Percentiles rank a stretch among this genome's conserved stretches.
phyloP scores from a whole-genome alignment of 2,329 filamentous ascomycete species.

The Ascochyta pisi region DNA sequence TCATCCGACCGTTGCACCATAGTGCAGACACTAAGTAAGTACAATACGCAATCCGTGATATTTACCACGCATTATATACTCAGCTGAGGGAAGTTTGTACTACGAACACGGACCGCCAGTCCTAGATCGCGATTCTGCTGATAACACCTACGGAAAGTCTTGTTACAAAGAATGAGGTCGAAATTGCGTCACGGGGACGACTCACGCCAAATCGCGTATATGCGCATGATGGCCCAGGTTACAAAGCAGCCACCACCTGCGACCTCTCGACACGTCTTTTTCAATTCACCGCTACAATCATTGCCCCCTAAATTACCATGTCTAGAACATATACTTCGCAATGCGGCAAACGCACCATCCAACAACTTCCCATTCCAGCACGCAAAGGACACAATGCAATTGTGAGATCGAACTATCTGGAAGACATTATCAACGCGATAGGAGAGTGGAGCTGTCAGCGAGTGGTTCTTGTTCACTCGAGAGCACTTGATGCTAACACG shows the following conservation, averaged over 20 bases:
- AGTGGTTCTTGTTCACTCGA: slow-evolving; percentile 29
- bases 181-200: slow-evolving; percentile 6
- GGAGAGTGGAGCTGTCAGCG: slow-evolving; percentile 25
- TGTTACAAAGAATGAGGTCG: neutral
- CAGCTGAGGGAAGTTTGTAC: neutral
- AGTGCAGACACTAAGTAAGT: neutral
- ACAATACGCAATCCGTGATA: neutral
- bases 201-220: neutral
- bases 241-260: neutral
- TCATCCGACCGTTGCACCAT: neutral
- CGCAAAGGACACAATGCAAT: slow-evolving; percentile 29
- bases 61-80: neutral
- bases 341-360: slow-evolving; percentile 22
- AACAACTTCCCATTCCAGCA: slow-evolving; percentile 25
- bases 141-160: neutral
- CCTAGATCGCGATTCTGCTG: neutral
- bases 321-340: neutral
- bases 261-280: neutral
- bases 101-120: neutral
- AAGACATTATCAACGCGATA: slow-evolving; percentile 25
- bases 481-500: slow-evolving; percentile 27
- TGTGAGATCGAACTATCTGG: slow-evolving; percentile 23
- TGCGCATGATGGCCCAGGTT: neutral
- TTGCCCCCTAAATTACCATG: neutral
- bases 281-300: too few species aligned